phyloP scores from a whole-genome alignment of 148 eudicot genomes.

The Rhododendron ferrugineum region DNA sequence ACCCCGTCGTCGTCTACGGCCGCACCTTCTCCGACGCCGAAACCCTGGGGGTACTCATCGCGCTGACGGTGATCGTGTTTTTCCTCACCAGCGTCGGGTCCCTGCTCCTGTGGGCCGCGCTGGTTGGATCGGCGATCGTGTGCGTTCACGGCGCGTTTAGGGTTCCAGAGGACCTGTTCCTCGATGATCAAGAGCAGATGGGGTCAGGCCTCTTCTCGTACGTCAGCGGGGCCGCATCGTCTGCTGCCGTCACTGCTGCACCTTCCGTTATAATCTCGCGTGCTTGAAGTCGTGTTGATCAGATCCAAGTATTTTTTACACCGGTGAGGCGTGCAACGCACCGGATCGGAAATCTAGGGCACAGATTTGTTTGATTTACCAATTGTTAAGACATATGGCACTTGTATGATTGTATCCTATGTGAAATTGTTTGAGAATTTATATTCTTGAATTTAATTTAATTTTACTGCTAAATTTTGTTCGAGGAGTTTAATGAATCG shows the following conservation, averaged over 20 bases:
- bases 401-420: not conserved
- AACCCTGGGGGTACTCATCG: conserved; percentile 30
- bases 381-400: not conserved
- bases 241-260: conserved; percentile 51
- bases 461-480: not conserved
- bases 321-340: not conserved
- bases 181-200: conserved; percentile 63
- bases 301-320: not conserved
- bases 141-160: conserved; percentile 71
- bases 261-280: conserved; percentile 29
- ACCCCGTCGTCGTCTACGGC: conserved; percentile 34
- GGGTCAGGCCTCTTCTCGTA: conserved; percentile 50
- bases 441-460: not conserved
- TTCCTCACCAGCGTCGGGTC: conserved; percentile 64
- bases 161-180: conserved; percentile 66
- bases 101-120: conserved; percentile 30
- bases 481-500: not conserved
- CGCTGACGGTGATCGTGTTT: conserved; percentile 29
- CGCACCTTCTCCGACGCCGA: conserved; percentile 48
- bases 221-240: conserved; percentile 63
- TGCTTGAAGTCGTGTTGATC: conserved; percentile 11
- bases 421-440: not conserved
- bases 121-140: conserved; percentile 37
- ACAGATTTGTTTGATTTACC: not conserved
- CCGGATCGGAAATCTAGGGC: not conserved